phyloP scores from a whole-genome alignment of 352 stramenopile species.

The Peronosclerospora sorghi region DNA sequence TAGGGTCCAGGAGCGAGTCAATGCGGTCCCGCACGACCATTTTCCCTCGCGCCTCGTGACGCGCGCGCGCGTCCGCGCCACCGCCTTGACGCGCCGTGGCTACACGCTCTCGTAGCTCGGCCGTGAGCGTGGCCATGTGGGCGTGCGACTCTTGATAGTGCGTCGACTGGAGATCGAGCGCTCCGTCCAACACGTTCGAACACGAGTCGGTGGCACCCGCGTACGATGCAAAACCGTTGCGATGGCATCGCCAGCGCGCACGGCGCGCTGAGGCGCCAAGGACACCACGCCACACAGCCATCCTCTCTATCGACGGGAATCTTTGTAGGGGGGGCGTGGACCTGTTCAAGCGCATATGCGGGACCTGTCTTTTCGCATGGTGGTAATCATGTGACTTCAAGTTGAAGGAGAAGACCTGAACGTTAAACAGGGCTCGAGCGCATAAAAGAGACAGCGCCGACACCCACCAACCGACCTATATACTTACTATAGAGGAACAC shows the following conservation, averaged over 20 bases:
- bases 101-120: constrained; percentile 32
- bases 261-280: neutral
- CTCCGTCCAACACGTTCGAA: constrained; percentile 52
- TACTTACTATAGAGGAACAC: no score
- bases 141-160: constrained; percentile 46
- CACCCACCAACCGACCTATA: no score
- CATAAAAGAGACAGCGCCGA: no score
- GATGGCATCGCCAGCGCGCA: neutral
- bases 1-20: constrained; percentile 88
- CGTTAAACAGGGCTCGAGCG: no score
- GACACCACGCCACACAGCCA: constrained; percentile 1
- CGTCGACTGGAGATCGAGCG: constrained; percentile 46
- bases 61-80: constrained; percentile 45
- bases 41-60: constrained; percentile 73
- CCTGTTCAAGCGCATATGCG: no score
- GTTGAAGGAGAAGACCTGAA: no score
- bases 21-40: constrained; percentile 89
- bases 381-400: no score
- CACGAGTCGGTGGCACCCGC: constrained; percentile 23
- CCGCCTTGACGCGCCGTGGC: constrained; percentile 46
- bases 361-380: no score
- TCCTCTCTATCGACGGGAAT: constrained; percentile 6
- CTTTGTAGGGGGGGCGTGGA: neutral
- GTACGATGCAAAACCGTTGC: constrained; percentile 29
- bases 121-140: constrained; percentile 47